These are phyloP conservation scores for Sporisorium graminicola DNA, from an alignment of 1,284 basidiomycete species.

Conservation along the genomic window DNA sequence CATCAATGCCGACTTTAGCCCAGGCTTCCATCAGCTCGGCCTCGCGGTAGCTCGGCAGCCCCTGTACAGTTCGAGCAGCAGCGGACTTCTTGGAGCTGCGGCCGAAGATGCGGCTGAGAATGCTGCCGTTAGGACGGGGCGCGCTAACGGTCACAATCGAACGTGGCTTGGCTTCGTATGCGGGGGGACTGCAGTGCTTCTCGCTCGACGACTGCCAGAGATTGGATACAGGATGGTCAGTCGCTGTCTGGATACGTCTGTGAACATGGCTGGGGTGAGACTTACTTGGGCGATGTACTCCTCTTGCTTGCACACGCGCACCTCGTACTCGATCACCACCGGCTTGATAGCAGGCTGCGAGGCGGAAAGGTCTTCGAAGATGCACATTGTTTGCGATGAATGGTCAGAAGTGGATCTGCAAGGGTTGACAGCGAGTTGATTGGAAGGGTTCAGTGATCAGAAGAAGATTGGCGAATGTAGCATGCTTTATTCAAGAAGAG, in stretches of 20 bases:
- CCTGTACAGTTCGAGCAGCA: background rate
- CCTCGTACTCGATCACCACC: slow-evolving; percentile 17
- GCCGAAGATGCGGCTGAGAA: slow-evolving; percentile 35
- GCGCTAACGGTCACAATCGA: background rate
- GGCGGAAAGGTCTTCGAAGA: slow-evolving; percentile 21
- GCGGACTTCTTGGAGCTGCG: slow-evolving; percentile 16
- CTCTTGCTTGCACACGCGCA: slow-evolving; percentile 14
- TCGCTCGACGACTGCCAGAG: slow-evolving; percentile 22
- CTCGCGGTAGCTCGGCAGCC: slow-evolving; percentile 44
- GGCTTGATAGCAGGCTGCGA: slow-evolving; percentile 5
- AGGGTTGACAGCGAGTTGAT: no score
- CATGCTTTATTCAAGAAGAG: background rate
- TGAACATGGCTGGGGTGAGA: background rate
- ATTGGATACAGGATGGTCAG: slow-evolving; percentile 6
- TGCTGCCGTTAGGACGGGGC: slow-evolving; percentile 11
- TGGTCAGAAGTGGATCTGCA: background rate
- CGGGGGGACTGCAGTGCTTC: slow-evolving; percentile 12
- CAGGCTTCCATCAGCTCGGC: slow-evolving; percentile 31
- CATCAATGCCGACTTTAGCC: slow-evolving; percentile 45
- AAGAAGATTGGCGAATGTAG: background rate
- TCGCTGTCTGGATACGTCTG: background rate
- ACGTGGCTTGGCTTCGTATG: slow-evolving; percentile 19
- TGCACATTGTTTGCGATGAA: slow-evolving; percentile 29
- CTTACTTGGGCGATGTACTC: slow-evolving; percentile 21
- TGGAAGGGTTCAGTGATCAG: background rate